Evolutionary conservation across 2,329 filamentous ascomycete genomes (phyloP).

Genomic region (Metarhizium brunneum): DNA sequence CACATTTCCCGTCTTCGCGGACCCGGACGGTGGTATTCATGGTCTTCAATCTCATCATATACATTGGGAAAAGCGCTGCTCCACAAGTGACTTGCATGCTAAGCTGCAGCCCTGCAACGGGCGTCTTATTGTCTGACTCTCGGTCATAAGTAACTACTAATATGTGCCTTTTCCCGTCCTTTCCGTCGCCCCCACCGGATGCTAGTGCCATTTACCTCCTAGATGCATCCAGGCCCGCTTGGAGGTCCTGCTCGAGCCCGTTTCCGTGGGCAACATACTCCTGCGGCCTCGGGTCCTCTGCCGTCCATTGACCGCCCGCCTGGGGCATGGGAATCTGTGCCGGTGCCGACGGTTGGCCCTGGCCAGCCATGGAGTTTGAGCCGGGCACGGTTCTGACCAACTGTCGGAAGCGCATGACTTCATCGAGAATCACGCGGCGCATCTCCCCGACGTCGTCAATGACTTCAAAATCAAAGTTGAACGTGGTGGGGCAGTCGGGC

Average conservation of each 20-base stretch:
- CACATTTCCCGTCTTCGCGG: not conserved
- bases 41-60: not conserved
- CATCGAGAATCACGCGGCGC: constrained; percentile 95
- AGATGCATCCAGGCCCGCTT: constrained; percentile 31
- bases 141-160: not conserved
- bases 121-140: not conserved
- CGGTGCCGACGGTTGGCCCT: constrained; percentile 26
- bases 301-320: constrained; percentile 44
- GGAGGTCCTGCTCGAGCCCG: constrained; percentile 50
- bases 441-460: constrained; percentile 91
- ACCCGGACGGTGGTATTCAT: not conserved
- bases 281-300: constrained; percentile 51
- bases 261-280: constrained; percentile 41
- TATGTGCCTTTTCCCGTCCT: not conserved
- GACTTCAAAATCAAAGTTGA: constrained; percentile 98
- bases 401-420: constrained; percentile 78
- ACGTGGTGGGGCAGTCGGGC: constrained; percentile 83
- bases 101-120: not conserved
- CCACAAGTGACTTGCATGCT: not conserved
- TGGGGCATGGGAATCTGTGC: constrained; percentile 44
- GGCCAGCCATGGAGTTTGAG: constrained; percentile 19
- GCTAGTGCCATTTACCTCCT: constrained; percentile 12
- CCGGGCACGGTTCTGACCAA: constrained; percentile 43
- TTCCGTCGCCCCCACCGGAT: not conserved
- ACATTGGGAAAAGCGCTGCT: not conserved